Evolutionary conservation across 169 alveolate species (phyloP).

Genomic region (Theileria annulata): DNA sequence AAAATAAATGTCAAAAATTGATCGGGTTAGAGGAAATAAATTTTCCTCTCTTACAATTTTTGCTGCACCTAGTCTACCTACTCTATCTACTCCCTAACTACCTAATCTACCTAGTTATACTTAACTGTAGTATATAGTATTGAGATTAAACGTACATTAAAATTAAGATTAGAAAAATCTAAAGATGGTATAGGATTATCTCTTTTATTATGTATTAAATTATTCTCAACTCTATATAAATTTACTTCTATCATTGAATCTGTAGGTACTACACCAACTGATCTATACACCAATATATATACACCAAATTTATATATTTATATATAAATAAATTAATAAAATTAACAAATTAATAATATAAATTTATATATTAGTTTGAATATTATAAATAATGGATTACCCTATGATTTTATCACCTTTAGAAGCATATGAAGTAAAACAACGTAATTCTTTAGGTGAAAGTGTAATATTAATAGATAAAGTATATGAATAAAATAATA

Average conservation of each 20-base stretch:
- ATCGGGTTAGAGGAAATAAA: too few species aligned
- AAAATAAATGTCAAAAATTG: neutral
- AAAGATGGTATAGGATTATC: slow-evolving; percentile 6
- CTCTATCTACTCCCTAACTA: too few species aligned
- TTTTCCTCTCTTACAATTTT: too few species aligned
- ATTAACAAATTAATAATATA: neutral
- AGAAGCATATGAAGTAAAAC: slow-evolving; percentile 13
- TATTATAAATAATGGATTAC: slow-evolving; percentile 5
- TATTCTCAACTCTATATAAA: slow-evolving; percentile 10
- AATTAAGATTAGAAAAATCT: slow-evolving; percentile 22
- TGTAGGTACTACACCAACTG: slow-evolving; percentile 23
- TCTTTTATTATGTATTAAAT: neutral
- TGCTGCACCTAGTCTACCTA: too few species aligned
- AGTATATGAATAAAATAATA: neutral
- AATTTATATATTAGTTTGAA: too few species aligned
- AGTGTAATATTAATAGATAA: slow-evolving; percentile 13
- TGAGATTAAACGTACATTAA: slow-evolving; percentile 15
- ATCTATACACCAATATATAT: too few species aligned
- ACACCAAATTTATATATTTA: neutral
- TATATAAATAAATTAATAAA: slow-evolving; percentile 10
- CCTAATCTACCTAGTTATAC: too few species aligned
- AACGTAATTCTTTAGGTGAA: slow-evolving; percentile 11
- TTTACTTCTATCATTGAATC: slow-evolving; percentile 13
- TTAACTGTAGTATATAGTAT: too few species aligned
- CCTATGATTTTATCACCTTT: slow-evolving; percentile 24